Evolutionary conservation across 1,139 yeast species (phyloP), one percentile per base, ranked within the genome.

Genomic region (Protomyces macrosporus): DNA sequence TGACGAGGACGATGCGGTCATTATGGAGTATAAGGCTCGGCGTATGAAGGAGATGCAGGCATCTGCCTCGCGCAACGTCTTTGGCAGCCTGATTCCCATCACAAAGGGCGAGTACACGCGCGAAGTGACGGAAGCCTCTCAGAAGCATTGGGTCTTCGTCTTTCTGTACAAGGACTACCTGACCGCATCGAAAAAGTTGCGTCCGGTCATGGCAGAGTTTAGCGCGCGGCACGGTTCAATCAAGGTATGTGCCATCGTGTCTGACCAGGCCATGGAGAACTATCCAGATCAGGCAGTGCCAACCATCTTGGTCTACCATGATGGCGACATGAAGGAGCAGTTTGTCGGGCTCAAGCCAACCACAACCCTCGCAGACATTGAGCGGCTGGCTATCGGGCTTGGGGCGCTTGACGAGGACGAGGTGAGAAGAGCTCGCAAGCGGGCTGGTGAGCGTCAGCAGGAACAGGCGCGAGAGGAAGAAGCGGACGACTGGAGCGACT

Each of bases 251-350:
- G 97, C 93, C 69, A 93, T 93, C 60, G 87, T 89, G 12, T 97
- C 89, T 30, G 81, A 84, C 67, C 84, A 97, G 74, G 95, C 97
- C 65, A 88, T 91, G 68, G 98, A 91, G 71, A 85, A 86, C 72
- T 93, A 91, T 73, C 97, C 98, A 0, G 91, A 89, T 37, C 75
- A 82, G 50, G 91, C 89, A 75, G 88, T 96, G 71, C 99, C 99
- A 1, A 95, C 98, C 0, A 77, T 93, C 30, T 80, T 93, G 55
- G 82, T 95, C 1, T 93, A 93, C 74, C 83, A 83, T 71, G 82
- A 88, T 65, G 67, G 66, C 16, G 69, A 56, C 34, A 53, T 64
- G 58, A 55, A 55, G n/a, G 58, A 60, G 36, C 66, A 64, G 33
- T 45, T 60, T 14, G 61, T 64, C 7, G 62, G 64, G 3, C 52